phyloP scores from a whole-genome alignment of 495 filamentous ascomycete genomes.

The Annulohypoxylon stygium region DNA sequence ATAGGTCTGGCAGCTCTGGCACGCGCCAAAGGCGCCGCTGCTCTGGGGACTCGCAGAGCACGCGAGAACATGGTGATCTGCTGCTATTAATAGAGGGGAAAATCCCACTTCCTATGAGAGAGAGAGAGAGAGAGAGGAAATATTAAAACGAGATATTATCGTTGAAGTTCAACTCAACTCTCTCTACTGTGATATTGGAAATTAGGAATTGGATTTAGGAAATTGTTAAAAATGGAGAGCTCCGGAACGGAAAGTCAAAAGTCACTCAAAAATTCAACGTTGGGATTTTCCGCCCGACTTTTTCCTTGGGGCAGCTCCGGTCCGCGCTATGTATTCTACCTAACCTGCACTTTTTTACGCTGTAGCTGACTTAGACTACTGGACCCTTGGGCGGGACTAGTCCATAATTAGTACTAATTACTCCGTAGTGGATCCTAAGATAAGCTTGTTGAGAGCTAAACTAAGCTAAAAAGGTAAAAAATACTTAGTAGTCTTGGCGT shows the following conservation, averaged over 20 bases:
- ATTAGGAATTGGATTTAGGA: constrained; percentile 22
- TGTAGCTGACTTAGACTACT: constrained; percentile 40
- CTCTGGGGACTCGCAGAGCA: constrained; percentile 63
- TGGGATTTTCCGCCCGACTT: constrained; percentile 49
- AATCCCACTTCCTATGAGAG: neutral
- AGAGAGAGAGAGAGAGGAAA: constrained; percentile 28
- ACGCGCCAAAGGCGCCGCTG: constrained; percentile 55
- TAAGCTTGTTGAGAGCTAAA: constrained; percentile 42
- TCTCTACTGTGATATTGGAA: constrained; percentile 1
- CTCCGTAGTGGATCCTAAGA: constrained; percentile 28
- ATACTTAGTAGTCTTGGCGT: constrained; percentile 10
- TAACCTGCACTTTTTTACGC: constrained; percentile 16
- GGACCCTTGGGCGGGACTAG: constrained; percentile 24
- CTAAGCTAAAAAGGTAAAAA: constrained; percentile 26
- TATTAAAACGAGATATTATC: constrained; percentile 20
- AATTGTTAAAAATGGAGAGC: constrained; percentile 40
- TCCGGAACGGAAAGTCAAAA: constrained; percentile 47
- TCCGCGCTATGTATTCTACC: neutral
- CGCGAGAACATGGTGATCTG: constrained; percentile 64
- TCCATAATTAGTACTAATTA: constrained; percentile 31
- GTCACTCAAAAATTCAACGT: constrained; percentile 50
- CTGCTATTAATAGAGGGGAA: constrained; percentile 5
- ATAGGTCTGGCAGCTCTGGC: constrained; percentile 56
- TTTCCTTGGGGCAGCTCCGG: constrained; percentile 40
- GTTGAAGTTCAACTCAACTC: constrained; percentile 19